Conservation (phyloP, 108 stramenopile species). For the Skeletonema costatum region DNA sequence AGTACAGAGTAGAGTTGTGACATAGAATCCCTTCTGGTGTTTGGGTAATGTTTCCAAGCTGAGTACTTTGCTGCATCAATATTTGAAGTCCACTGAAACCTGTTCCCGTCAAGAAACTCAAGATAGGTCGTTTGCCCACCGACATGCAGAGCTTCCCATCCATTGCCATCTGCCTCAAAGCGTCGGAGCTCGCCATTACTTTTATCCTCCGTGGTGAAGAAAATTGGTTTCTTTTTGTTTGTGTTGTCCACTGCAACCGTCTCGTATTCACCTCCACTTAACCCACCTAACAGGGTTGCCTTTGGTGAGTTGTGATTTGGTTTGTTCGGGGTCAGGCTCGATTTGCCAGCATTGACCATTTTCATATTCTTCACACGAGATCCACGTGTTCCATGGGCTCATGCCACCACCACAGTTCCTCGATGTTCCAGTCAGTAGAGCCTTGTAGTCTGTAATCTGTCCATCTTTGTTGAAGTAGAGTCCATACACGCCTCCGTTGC, state of each 20-base stretch:
- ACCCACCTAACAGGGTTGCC: neutral
- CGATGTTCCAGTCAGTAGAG: constrained; percentile 38
- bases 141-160: neutral
- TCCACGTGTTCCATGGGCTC: constrained; percentile 1
- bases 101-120: neutral
- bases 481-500: constrained; percentile 52
- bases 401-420: constrained; percentile 55
- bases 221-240: constrained; percentile 35
- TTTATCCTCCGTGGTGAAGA: constrained; percentile 60
- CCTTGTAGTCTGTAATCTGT: constrained; percentile 38
- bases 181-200: constrained; percentile 39
- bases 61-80: neutral
- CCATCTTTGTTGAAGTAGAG: constrained; percentile 53
- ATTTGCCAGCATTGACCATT: constrained; percentile 10
- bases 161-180: constrained; percentile 5
- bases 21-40: constrained; percentile 54
- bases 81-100: constrained; percentile 16
- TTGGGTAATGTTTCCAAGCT: constrained; percentile 14
- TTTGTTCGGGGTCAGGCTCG: neutral
- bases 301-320: neutral
- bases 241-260: constrained; percentile 53
- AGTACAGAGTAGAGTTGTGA: constrained; percentile 36
- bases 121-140: neutral
- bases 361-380: neutral
- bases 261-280: neutral